Percentiles rank a stretch among this genome's conserved stretches.
phyloP scores from a whole-genome alignment of 345 rosid species.

The Lepidium didymum region DNA sequence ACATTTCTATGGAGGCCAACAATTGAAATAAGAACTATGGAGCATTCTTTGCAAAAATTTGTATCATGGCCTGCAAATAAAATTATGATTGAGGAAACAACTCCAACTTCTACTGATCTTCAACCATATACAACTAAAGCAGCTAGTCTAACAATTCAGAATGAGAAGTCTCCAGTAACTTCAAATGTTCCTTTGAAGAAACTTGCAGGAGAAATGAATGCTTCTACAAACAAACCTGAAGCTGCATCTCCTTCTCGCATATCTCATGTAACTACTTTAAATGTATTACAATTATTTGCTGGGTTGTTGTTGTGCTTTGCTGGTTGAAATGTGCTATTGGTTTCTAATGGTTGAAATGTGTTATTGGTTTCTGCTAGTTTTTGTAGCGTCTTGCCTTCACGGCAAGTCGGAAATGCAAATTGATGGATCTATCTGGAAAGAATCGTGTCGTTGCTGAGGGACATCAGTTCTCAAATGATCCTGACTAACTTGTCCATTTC shows the following conservation, averaged over 20 bases:
- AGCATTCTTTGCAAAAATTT: background rate
- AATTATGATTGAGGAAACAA: background rate
- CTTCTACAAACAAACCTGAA: background rate
- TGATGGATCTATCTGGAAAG: background rate
- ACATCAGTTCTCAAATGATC: background rate
- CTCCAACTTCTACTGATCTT: background rate
- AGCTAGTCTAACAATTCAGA: background rate
- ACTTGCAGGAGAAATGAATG: background rate
- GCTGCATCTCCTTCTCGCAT: background rate
- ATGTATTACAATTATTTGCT: background rate
- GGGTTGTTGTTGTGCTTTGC: background rate
- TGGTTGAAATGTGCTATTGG: too few species aligned
- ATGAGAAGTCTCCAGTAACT: background rate
- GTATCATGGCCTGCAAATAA: background rate
- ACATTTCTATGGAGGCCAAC: conserved; percentile 1
- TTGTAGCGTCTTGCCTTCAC: background rate
- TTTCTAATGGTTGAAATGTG: background rate
- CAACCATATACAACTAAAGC: background rate
- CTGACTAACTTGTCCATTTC: background rate
- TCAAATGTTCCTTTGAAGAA: background rate
- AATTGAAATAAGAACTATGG: background rate
- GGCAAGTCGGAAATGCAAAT: background rate
- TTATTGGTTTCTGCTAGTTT: background rate
- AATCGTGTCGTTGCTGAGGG: background rate
- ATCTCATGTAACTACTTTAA: background rate